Evolutionary conservation across 768 basidiomycete genomes (phyloP).

Genomic region (Suillus spraguei): DNA sequence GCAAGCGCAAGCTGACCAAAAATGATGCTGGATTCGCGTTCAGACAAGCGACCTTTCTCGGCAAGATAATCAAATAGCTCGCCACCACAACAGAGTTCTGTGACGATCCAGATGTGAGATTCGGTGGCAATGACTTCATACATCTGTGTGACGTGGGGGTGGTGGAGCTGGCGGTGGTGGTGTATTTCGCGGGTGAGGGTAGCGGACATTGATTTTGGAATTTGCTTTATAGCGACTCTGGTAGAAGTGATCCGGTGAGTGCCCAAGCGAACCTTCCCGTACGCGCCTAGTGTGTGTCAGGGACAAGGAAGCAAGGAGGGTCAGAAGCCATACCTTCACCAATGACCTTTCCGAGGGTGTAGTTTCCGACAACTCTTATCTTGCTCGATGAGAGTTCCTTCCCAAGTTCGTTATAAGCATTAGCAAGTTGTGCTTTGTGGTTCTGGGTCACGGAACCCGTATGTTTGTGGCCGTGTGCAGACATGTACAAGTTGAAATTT

Average conservation of each 20-base stretch:
- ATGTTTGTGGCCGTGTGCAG: slow-evolving; percentile 59
- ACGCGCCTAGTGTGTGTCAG: slow-evolving; percentile 63
- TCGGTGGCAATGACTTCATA: slow-evolving; percentile 99
- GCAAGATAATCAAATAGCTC: slow-evolving; percentile 98
- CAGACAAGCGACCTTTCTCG: slow-evolving; percentile 86
- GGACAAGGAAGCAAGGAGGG: slow-evolving; percentile 10
- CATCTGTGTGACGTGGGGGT: slow-evolving; percentile 93
- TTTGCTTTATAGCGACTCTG: slow-evolving; percentile 96
- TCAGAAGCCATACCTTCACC: slow-evolving; percentile 75
- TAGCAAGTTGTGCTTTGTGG: slow-evolving; percentile 87
- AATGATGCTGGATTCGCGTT: slow-evolving; percentile 82
- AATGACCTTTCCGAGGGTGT: slow-evolving; percentile 90
- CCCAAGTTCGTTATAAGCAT: slow-evolving; percentile 96
- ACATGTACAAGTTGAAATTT: slow-evolving; percentile 42
- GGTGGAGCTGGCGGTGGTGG: slow-evolving; percentile 95
- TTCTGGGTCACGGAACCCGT: slow-evolving; percentile 68
- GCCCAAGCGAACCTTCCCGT: slow-evolving; percentile 94
- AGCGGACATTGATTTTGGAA: slow-evolving; percentile 91
- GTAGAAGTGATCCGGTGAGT: slow-evolving; percentile 91
- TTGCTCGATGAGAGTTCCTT: slow-evolving; percentile 92
- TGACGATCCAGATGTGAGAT: slow-evolving; percentile 93
- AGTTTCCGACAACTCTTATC: slow-evolving; percentile 91
- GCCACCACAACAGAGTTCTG: slow-evolving; percentile 95
- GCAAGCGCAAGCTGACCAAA: slow-evolving; percentile 97
- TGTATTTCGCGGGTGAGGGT: slow-evolving; percentile 96